A percentile compares a stretch with the other conserved stretches of the same genome.
phyloP scores from a whole-genome alignment of 225 moss, liverwort and hornwort genomes.

The Sphagnum contortum region DNA sequence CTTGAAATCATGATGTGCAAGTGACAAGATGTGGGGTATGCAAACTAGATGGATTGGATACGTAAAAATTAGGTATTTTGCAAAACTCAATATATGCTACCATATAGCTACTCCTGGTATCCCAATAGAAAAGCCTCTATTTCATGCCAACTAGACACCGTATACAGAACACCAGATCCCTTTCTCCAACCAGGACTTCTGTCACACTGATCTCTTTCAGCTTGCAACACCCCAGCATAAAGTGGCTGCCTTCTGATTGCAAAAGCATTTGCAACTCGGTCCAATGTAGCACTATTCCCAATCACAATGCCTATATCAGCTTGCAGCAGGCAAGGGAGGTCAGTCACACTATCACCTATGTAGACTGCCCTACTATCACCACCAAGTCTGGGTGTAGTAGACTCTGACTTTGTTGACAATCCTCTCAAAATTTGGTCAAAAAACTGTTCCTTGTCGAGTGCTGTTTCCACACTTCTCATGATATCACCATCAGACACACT shows the following conservation, averaged over 20 bases:
- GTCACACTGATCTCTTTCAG: conserved; percentile 14
- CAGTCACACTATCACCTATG: conserved; percentile 77
- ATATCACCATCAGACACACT: conserved; percentile 52
- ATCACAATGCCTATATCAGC: conserved; percentile 77
- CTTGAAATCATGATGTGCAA: too few species aligned
- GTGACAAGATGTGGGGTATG: too few species aligned
- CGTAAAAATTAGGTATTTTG: too few species aligned
- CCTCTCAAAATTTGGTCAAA: conserved; percentile 29
- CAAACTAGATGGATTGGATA: too few species aligned
- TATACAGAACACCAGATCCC: conserved; percentile 31
- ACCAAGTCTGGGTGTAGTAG: neutral
- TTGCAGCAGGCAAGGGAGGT: conserved; percentile 62
- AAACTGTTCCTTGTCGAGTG: conserved; percentile 53
- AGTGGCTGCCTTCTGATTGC: conserved; percentile 51
- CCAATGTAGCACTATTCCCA: conserved; percentile 60
- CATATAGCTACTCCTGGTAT: too few species aligned
- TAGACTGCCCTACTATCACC: conserved; percentile 26
- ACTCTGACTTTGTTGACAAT: neutral
- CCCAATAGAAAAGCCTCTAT: conserved; percentile 77
- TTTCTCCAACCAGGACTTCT: conserved; percentile 14
- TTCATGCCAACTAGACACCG: conserved; percentile 66
- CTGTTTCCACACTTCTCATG: conserved; percentile 46
- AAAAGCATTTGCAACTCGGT: conserved; percentile 38
- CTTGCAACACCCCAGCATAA: conserved; percentile 33
- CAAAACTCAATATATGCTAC: too few species aligned